Conservation (phyloP, 768 basidiomycete genomes). For the Tulasnella sp. region DNA sequence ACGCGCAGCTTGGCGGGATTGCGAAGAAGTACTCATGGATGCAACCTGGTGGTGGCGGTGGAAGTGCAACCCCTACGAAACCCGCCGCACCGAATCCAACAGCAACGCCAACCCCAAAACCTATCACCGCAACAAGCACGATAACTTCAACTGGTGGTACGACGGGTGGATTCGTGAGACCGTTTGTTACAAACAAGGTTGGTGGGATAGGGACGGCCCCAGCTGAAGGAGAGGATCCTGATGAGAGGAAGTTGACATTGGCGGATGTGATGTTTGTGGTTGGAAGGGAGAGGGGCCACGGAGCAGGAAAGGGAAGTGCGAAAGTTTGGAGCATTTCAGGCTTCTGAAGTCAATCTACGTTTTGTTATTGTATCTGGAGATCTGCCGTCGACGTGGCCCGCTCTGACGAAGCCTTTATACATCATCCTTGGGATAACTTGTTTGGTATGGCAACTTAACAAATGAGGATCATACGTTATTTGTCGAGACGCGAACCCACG, state of each 20-base stretch:
- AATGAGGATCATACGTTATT: too few relatives aligned
- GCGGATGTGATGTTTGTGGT: slow-evolving; percentile 80
- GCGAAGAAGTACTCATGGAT: slow-evolving; percentile 81
- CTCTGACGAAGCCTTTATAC: too few relatives aligned
- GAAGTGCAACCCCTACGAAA: slow-evolving; percentile 18
- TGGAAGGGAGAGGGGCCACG: slow-evolving; percentile 73
- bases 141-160: slow-evolving; percentile 1
- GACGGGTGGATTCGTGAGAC: slow-evolving; percentile 15
- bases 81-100: slow-evolving; percentile 23
- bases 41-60: slow-evolving; percentile 49
- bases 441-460: too few relatives aligned
- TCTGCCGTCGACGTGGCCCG: too few relatives aligned
- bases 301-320: slow-evolving; percentile 67
- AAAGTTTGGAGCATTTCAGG: slow-evolving; percentile 41
- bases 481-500: too few relatives aligned
- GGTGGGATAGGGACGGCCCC: slow-evolving; percentile 31
- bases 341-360: background rate
- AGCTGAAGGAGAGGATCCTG: slow-evolving; percentile 40
- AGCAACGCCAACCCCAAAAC: slow-evolving; percentile 26
- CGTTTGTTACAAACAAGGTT: slow-evolving; percentile 27
- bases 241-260: slow-evolving; percentile 51
- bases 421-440: too few relatives aligned
- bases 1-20: slow-evolving; percentile 69
- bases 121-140: slow-evolving; percentile 21
- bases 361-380: too few relatives aligned